Conservation (phyloP, 169 alveolate species). For the Plasmodium blacklocki region DNA sequence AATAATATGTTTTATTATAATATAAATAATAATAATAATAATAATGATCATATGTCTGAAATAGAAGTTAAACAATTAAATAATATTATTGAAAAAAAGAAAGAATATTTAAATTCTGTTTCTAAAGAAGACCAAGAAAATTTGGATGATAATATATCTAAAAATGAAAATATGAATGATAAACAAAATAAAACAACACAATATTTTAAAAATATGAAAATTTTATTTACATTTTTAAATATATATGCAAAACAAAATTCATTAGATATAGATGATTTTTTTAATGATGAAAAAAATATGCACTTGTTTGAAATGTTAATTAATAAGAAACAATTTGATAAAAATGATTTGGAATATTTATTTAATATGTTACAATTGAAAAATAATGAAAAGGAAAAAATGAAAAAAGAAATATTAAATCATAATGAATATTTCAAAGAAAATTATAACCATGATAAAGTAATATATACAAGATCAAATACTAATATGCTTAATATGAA, state of each 20-base stretch:
- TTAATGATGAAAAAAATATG: constrained; percentile 37
- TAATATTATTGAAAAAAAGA: background rate
- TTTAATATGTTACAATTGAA: constrained; percentile 11
- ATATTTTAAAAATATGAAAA: constrained; percentile 39
- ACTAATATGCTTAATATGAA: no score
- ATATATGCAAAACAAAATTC: constrained; percentile 46
- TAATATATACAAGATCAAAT: no score
- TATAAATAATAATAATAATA: constrained; percentile 28
- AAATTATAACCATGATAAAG: no score
- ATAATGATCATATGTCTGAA: background rate
- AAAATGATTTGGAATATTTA: constrained; percentile 24
- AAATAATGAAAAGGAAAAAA: constrained; percentile 21
- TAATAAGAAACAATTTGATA: constrained; percentile 25
- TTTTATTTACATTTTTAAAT: constrained; percentile 40
- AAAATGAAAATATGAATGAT: background rate
- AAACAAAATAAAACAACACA: constrained; percentile 19
- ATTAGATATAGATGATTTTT: constrained; percentile 36
- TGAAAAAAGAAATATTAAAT: constrained; percentile 4
- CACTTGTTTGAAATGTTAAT: constrained; percentile 33
- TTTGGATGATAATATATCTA: background rate
- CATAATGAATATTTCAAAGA: no score
- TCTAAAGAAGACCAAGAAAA: background rate
- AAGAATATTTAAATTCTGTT: constrained; percentile 11
- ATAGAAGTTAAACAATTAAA: constrained; percentile 7
- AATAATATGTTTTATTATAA: background rate